Percentiles rank a stretch among this genome's conserved stretches.
phyloP scores from a whole-genome alignment of 31 red algal species.

The Endocladia muricata region DNA sequence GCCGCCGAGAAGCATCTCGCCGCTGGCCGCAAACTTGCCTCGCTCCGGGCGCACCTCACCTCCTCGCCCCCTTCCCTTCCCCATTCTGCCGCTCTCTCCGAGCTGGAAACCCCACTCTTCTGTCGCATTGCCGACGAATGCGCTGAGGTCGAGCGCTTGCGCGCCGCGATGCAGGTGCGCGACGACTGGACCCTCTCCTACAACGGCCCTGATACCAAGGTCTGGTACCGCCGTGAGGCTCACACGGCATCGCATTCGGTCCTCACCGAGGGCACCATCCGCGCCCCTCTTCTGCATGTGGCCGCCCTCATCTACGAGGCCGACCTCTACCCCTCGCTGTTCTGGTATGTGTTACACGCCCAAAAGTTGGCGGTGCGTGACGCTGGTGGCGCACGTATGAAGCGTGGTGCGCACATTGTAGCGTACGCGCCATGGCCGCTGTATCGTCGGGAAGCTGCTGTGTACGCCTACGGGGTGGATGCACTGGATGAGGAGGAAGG shows the following conservation, averaged over 20 bases:
- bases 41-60: too few relatives aligned
- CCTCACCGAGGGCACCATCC: slow-evolving; percentile 45
- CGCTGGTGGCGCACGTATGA: background rate
- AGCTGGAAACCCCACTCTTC: slow-evolving; percentile 26
- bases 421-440: slow-evolving; percentile 51
- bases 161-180: background rate
- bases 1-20: slow-evolving; percentile 6
- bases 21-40: slow-evolving; percentile 7
- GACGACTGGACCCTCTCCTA: slow-evolving; percentile 39
- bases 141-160: slow-evolving; percentile 7
- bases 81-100: too few relatives aligned
- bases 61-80: too few relatives aligned
- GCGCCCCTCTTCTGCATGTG: slow-evolving; percentile 47
- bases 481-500: slow-evolving; percentile 50
- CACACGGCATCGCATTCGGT: slow-evolving; percentile 36
- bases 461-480: slow-evolving; percentile 48
- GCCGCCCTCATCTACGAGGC: slow-evolving; percentile 51
- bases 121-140: slow-evolving; percentile 17
- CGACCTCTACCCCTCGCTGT: slow-evolving; percentile 38
- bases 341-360: slow-evolving; percentile 50
- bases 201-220: slow-evolving; percentile 24
- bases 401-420: slow-evolving; percentile 39
- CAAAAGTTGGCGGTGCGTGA: background rate
- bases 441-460: slow-evolving; percentile 28
- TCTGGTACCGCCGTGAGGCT: slow-evolving; percentile 45